Conservation (phyloP, 768 basidiomycete genomes). For the Artomyces pyxidatus region DNA sequence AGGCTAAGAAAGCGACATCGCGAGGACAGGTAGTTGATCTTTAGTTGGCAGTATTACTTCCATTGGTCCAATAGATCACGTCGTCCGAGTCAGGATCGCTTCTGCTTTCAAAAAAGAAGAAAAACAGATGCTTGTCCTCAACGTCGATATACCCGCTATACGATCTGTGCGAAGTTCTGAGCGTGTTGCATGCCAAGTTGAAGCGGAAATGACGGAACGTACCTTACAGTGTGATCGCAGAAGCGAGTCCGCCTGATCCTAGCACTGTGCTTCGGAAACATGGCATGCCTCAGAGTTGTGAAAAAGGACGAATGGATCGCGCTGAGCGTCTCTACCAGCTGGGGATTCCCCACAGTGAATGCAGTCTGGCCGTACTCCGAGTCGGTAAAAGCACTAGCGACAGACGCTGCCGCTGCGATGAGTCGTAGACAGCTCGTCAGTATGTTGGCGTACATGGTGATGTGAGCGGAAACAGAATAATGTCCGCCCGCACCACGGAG, state of each 20-base stretch:
- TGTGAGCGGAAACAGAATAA: no score
- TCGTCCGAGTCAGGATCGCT: conserved; percentile 24
- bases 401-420: no score
- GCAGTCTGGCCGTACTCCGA: no score
- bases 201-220: neutral
- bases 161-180: conserved; percentile 24
- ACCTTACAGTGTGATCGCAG: conserved; percentile 34
- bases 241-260: conserved; percentile 34
- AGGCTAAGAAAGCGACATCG: conserved; percentile 3
- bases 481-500: no score
- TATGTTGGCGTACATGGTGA: no score
- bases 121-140: conserved; percentile 56
- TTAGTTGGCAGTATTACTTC: conserved; percentile 20
- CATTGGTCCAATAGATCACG: conserved; percentile 31
- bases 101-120: conserved; percentile 51
- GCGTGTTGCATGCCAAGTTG: neutral
- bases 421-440: no score
- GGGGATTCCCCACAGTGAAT: no score
- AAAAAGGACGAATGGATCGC: no score
- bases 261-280: conserved; percentile 35
- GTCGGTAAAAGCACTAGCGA: no score
- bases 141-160: conserved; percentile 67
- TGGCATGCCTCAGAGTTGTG: conserved; percentile 32
- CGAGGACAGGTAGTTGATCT: conserved; percentile 17
- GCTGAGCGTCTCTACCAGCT: no score